Conservation (phyloP, 208 protist species). For the Leptomonas pyrrhocoris region DNA sequence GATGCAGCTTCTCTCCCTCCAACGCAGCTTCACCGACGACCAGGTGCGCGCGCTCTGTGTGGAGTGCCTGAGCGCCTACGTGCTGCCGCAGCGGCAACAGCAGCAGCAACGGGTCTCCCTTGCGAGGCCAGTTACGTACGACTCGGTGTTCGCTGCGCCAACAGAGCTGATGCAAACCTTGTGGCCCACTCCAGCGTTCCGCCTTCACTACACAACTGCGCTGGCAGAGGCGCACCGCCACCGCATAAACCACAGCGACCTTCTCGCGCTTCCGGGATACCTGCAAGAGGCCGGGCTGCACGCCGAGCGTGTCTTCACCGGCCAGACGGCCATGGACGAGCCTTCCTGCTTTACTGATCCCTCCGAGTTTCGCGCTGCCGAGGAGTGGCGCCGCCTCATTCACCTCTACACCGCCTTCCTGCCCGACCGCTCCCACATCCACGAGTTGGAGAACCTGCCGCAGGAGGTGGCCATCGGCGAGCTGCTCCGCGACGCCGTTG, state of each 20-base stretch:
- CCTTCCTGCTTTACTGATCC: not conserved
- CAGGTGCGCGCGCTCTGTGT: slow-evolving; percentile 14
- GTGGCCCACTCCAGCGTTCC: slow-evolving; percentile 14
- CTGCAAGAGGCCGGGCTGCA: slow-evolving; percentile 25
- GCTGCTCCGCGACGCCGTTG: slow-evolving; percentile 39
- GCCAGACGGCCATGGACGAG: not conserved
- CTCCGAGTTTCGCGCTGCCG: not conserved
- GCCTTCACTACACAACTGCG: slow-evolving; percentile 9
- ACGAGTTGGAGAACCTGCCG: slow-evolving; percentile 85
- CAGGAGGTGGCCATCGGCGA: slow-evolving; percentile 85
- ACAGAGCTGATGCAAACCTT: not conserved
- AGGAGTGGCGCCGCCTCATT: slow-evolving; percentile 50
- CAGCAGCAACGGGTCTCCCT: not conserved
- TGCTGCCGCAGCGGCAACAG: not conserved
- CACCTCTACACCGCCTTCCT: slow-evolving; percentile 69
- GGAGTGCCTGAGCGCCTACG: not conserved
- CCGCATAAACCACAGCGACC: slow-evolving; percentile 13
- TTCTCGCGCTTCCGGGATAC: slow-evolving; percentile 19
- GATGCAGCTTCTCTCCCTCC: slow-evolving; percentile 19
- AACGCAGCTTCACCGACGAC: slow-evolving; percentile 18
- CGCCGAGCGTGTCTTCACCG: slow-evolving; percentile 8
- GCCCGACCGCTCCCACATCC: slow-evolving; percentile 74
- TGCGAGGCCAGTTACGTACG: not conserved
- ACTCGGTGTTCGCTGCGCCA: slow-evolving; percentile 9
- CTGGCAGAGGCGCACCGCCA: slow-evolving; percentile 7